These are phyloP conservation scores for Euphrasia arctica DNA, from an alignment of 305 asterid species.

Conservation along the genomic window DNA sequence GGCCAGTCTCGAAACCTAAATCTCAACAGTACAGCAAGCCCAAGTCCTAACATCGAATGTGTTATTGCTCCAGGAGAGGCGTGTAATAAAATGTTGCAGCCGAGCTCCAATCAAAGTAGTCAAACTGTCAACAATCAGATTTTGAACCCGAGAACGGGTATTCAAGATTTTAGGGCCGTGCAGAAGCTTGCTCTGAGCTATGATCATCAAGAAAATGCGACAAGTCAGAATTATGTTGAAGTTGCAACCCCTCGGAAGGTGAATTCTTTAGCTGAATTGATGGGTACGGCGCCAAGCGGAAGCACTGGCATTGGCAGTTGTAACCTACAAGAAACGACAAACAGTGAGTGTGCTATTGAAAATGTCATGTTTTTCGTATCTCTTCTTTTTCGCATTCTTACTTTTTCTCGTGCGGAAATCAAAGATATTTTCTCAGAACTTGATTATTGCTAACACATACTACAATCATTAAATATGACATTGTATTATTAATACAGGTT, in stretches of 20 bases:
- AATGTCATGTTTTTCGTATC: not conserved
- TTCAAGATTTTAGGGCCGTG: not conserved
- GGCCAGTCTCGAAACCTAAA: constrained; percentile 27
- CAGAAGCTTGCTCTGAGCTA: constrained; percentile 22
- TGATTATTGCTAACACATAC: constrained; percentile 9
- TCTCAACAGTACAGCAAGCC: constrained; percentile 18
- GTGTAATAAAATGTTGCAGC: no score
- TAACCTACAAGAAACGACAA: constrained; percentile 37
- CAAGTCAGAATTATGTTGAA: constrained; percentile 14
- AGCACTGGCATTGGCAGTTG: constrained; percentile 30
- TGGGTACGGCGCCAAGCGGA: constrained; percentile 30
- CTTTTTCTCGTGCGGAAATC: not conserved
- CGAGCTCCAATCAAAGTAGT: no score
- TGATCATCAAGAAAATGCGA: constrained; percentile 28
- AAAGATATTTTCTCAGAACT: constrained; percentile 18
- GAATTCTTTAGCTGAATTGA: constrained; percentile 42
- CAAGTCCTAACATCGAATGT: not conserved
- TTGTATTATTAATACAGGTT: constrained; percentile 37
- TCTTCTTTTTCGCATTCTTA: not conserved
- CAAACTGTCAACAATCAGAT: not conserved
- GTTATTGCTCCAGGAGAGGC: no score
- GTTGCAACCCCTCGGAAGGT: constrained; percentile 37
- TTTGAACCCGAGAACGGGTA: no score
- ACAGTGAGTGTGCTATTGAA: constrained; percentile 39
- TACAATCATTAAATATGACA: no score